Percentiles rank a stretch among this genome's conserved stretches.
These are phyloP conservation scores for Ceratocystiopsis sp. DNA, from an alignment of 2,329 filamentous ascomycete genomes.

Conservation along the genomic window DNA sequence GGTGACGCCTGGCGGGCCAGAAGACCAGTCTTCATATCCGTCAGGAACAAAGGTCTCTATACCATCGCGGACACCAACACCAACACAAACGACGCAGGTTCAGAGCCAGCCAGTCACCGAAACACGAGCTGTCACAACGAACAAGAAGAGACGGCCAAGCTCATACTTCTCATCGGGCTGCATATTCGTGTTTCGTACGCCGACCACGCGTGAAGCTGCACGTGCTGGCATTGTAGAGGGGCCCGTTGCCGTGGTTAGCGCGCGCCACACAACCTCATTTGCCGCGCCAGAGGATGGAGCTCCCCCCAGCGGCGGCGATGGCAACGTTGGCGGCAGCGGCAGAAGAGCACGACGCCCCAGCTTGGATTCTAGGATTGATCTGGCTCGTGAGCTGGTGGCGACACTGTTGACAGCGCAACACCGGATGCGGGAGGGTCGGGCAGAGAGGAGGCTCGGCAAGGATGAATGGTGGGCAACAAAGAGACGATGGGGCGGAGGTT, in stretches of 20 bases:
- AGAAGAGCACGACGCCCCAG: conserved; percentile 3
- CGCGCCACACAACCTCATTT: conserved; percentile 38
- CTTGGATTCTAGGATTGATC: conserved; percentile 28
- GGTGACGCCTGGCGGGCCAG: neutral
- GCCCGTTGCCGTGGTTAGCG: conserved; percentile 42
- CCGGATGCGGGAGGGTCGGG: conserved; percentile 37
- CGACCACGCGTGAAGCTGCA: conserved; percentile 40
- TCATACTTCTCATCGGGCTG: conserved; percentile 43
- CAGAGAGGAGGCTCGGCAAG: conserved; percentile 38
- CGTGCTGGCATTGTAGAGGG: conserved; percentile 43
- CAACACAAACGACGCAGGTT: neutral
- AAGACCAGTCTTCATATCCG: neutral
- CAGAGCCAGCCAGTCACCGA: neutral
- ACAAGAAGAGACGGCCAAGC: conserved; percentile 13
- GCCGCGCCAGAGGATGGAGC: conserved; percentile 2
- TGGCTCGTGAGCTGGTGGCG: conserved; percentile 43
- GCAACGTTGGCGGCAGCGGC: too few species aligned
- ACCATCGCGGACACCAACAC: neutral
- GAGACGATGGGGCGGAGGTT: conserved; percentile 45
- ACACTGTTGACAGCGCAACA: conserved; percentile 47
- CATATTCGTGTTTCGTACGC: conserved; percentile 42
- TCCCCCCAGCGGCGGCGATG: too few species aligned
- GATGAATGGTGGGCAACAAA: conserved; percentile 44
- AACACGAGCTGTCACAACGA: neutral
- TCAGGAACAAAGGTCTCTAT: too few species aligned